phyloP scores from a whole-genome alignment of 352 stramenopile species.

The Pythium inflatum region DNA sequence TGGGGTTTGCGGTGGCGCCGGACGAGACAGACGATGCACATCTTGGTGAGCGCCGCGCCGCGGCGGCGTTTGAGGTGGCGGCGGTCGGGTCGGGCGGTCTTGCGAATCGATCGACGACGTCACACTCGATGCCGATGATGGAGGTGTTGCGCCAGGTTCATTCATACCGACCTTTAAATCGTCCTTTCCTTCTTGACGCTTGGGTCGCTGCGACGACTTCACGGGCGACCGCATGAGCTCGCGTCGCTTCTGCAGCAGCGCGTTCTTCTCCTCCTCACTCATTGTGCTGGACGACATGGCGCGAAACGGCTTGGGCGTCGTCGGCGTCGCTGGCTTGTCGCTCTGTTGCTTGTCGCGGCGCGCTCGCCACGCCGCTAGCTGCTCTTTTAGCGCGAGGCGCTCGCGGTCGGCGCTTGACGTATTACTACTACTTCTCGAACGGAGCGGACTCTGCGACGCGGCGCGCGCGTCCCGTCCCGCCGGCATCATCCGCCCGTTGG shows the following conservation, averaged over 20 bases:
- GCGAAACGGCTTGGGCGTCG: slow-evolving; percentile 12
- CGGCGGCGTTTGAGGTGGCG: slow-evolving; percentile 9
- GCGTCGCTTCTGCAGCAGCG: slow-evolving; percentile 15
- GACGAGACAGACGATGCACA: neutral
- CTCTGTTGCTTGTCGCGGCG: slow-evolving; percentile 3
- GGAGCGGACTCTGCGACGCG: slow-evolving; percentile 21
- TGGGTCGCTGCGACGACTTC: neutral
- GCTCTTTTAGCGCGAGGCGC: neutral
- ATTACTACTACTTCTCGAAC: too few relatives aligned
- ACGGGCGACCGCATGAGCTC: slow-evolving; percentile 26
- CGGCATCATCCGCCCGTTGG: neutral
- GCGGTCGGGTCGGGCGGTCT: neutral
- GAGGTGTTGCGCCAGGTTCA: too few relatives aligned
- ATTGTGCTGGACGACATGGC: neutral
- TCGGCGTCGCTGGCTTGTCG: slow-evolving; percentile 3
- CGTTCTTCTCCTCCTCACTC: slow-evolving; percentile 23
- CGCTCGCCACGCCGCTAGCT: slow-evolving; percentile 20
- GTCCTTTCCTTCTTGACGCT: too few relatives aligned
- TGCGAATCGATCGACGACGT: too few relatives aligned
- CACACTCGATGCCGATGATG: neutral
- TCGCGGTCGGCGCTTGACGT: slow-evolving; percentile 5
- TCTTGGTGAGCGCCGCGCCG: neutral
- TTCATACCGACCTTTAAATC: too few relatives aligned
- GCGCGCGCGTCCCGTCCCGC: slow-evolving; percentile 19
- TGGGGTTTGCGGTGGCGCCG: neutral